Percentiles rank a stretch among this genome's conserved stretches.
These are phyloP conservation scores for Porphyridium purpureum DNA, from an alignment of 23 red algal species.

Conservation along the genomic window DNA sequence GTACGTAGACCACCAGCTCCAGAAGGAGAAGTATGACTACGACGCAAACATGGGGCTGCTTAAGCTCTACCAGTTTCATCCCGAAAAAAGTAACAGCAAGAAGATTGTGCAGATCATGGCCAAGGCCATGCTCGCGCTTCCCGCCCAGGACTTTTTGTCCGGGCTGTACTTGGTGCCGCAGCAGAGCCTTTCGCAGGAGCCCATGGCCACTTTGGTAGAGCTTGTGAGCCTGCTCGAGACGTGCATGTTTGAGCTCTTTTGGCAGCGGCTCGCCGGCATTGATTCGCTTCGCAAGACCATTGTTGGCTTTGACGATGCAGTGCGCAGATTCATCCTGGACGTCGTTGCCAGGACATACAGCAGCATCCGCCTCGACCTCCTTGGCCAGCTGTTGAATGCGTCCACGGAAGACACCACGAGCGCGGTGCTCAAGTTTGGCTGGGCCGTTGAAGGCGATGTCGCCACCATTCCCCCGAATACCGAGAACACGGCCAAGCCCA, in stretches of 20 bases:
- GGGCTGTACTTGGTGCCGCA: constrained; percentile 46
- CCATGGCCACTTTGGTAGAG: constrained; percentile 35
- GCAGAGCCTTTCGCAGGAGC: constrained; percentile 26
- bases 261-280: constrained; percentile 18
- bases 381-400: constrained; percentile 11
- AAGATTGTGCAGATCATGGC: constrained; percentile 52
- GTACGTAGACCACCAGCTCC: constrained; percentile 53
- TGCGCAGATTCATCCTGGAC: constrained; percentile 51
- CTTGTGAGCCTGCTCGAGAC: constrained; percentile 48
- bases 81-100: constrained; percentile 20
- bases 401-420: too few species aligned
- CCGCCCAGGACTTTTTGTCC: constrained; percentile 48
- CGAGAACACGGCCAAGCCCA: background rate
- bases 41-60: constrained; percentile 61
- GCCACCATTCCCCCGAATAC: background rate
- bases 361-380: constrained; percentile 12
- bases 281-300: constrained; percentile 14
- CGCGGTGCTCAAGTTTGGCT: background rate
- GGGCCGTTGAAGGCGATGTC: background rate
- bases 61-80: constrained; percentile 89
- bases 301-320: constrained; percentile 25
- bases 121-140: constrained; percentile 57
- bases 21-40: constrained; percentile 20
- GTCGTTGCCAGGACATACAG: constrained; percentile 56
- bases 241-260: constrained; percentile 47